phyloP scores from a whole-genome alignment of 441 rosid species.

The Gossypium lobatum region DNA sequence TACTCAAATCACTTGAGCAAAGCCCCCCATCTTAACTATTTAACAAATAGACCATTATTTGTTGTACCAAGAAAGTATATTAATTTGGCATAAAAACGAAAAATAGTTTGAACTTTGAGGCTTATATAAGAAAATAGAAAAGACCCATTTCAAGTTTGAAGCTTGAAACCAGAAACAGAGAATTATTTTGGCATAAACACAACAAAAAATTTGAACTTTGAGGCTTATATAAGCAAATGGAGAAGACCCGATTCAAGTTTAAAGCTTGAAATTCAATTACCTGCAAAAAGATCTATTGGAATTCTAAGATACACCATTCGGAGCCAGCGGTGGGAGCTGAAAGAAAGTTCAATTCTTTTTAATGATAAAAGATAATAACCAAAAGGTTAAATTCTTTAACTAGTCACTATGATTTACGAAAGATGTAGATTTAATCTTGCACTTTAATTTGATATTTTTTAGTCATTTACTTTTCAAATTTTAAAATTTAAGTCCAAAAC shows the following conservation, averaged over 20 bases:
- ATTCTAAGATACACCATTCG: slow-evolving; percentile 13
- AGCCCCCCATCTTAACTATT: slow-evolving; percentile 4
- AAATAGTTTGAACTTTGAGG: slow-evolving; percentile 5
- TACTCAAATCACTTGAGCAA: not conserved
- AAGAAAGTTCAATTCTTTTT: not conserved
- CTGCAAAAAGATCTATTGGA: not conserved
- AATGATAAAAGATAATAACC: not conserved
- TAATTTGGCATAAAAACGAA: not conserved
- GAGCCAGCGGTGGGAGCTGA: too few species aligned
- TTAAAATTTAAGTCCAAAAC: too few species aligned
- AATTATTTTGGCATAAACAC: not conserved
- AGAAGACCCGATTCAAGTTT: not conserved
- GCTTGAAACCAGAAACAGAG: not conserved
- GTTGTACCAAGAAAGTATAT: not conserved
- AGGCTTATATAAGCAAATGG: not conserved
- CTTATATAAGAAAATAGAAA: not conserved
- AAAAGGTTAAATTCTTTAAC: not conserved
- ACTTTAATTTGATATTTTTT: too few species aligned
- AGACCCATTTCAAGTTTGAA: slow-evolving; percentile 3
- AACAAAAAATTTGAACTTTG: not conserved
- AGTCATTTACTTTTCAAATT: too few species aligned
- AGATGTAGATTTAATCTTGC: too few species aligned
- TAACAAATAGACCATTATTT: not conserved
- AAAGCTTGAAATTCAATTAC: not conserved
- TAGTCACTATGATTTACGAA: too few species aligned